Percentiles rank a stretch among this genome's conserved stretches.
Evolutionary conservation across 352 stramenopile genomes (phyloP).

Genomic region (Globisporangium camurandrum): DNA sequence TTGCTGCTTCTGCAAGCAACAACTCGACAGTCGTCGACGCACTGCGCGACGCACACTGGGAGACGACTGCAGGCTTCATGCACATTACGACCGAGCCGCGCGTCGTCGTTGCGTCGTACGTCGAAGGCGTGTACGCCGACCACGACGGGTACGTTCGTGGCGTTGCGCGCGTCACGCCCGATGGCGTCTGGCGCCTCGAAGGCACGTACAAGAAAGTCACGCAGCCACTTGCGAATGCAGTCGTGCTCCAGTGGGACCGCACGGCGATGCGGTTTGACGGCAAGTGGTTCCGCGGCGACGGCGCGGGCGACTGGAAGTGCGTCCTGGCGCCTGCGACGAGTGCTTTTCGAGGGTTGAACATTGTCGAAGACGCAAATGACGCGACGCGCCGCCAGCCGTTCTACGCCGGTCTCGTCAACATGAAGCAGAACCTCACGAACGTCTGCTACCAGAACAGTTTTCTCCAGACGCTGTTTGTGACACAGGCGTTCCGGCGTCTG

Average conservation of each 20-base stretch:
- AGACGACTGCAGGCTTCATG: conserved; percentile 63
- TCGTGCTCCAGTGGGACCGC: conserved; percentile 57
- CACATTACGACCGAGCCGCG: conserved; percentile 30
- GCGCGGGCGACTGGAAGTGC: conserved; percentile 76
- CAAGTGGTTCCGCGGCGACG: conserved; percentile 82
- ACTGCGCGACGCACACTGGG: conserved; percentile 44
- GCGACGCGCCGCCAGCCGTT: conserved; percentile 46
- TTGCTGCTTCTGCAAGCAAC: conserved; percentile 25
- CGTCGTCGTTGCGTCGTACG: conserved; percentile 58
- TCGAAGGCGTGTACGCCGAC: conserved; percentile 67
- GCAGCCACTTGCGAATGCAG: conserved; percentile 66
- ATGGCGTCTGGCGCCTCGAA: conserved; percentile 61
- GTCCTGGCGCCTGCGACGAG: conserved; percentile 32
- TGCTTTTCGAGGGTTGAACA: conserved; percentile 62
- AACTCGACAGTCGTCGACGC: conserved; percentile 20
- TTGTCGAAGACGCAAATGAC: conserved; percentile 27
- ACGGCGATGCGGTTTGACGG: conserved; percentile 56
- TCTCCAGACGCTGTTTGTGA: conserved; percentile 84
- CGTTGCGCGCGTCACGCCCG: conserved; percentile 32
- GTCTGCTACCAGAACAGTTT: conserved; percentile 90
- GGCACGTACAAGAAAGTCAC: conserved; percentile 61
- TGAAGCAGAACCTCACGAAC: conserved; percentile 87
- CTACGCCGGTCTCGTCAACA: conserved; percentile 83
- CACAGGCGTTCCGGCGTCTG: conserved; percentile 67
- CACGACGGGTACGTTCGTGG: conserved; percentile 62